These are phyloP conservation scores for Candida sphagnicola DNA, from an alignment of 805 yeast genomes.

Conservation along the genomic window DNA sequence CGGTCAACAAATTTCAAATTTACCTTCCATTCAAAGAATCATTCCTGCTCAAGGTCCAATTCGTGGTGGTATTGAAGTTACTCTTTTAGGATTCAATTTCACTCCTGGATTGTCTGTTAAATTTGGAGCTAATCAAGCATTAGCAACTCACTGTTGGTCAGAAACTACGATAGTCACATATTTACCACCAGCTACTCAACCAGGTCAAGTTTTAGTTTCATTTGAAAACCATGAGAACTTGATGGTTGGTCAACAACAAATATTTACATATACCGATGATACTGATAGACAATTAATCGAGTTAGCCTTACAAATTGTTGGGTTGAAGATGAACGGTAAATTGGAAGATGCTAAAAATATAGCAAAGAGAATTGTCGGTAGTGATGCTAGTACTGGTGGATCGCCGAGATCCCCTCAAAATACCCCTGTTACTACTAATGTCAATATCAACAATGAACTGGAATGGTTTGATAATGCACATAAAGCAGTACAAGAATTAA, in stretches of 20 bases:
- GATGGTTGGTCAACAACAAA: slow-evolving; percentile 36
- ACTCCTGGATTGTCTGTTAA: slow-evolving; percentile 77
- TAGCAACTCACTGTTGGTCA: slow-evolving; percentile 95
- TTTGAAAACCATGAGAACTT: slow-evolving; percentile 51
- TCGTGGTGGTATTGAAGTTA: slow-evolving; percentile 94
- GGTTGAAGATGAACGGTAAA: slow-evolving; percentile 93
- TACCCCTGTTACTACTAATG: slow-evolving; percentile 8
- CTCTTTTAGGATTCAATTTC: slow-evolving; percentile 83
- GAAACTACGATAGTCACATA: slow-evolving; percentile 90
- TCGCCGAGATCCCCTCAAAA: slow-evolving; percentile 4
- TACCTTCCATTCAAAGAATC: slow-evolving; percentile 73
- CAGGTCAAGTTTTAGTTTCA: slow-evolving; percentile 92
- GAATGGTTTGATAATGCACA: slow-evolving; percentile 55
- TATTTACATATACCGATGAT: slow-evolving; percentile 91
- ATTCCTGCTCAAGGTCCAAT: slow-evolving; percentile 96
- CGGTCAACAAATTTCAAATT: slow-evolving; percentile 7
- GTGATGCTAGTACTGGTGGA: slow-evolving; percentile 28
- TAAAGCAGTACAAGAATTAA: slow-evolving; percentile 44
- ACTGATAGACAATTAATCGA: slow-evolving; percentile 93
- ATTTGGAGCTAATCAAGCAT: slow-evolving; percentile 77
- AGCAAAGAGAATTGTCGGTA: slow-evolving; percentile 85
- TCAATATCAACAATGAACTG: slow-evolving; percentile 18
- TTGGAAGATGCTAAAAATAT: slow-evolving; percentile 92
- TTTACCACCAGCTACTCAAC: slow-evolving; percentile 82
- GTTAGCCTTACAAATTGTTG: slow-evolving; percentile 93